Percentiles rank a stretch among this genome's conserved stretches.
These are phyloP conservation scores for Chlorociboria aeruginascens DNA, from an alignment of 495 filamentous ascomycete genomes.

Conservation along the genomic window DNA sequence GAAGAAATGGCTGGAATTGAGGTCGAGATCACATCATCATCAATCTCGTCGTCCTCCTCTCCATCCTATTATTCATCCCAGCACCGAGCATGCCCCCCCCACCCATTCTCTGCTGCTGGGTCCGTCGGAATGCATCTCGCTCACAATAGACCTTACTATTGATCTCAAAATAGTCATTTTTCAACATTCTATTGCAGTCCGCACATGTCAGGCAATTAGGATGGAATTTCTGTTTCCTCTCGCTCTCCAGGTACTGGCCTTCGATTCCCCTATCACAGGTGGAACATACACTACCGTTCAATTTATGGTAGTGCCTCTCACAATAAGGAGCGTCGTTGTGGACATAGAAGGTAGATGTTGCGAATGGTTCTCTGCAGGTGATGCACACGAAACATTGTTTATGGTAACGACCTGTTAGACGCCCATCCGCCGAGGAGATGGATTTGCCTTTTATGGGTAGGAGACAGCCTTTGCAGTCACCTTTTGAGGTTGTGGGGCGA, in stretches of 20 bases:
- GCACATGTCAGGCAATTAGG: conserved; percentile 74
- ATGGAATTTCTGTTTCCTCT: conserved; percentile 69
- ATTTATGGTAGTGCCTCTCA: conserved; percentile 82
- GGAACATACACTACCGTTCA: conserved; percentile 75
- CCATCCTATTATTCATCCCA: conserved; percentile 32
- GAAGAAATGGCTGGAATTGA: neutral
- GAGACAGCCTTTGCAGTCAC: conserved; percentile 73
- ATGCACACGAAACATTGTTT: conserved; percentile 88
- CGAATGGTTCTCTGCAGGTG: conserved; percentile 70
- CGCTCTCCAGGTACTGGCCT: conserved; percentile 87
- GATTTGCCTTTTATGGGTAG: conserved; percentile 79
- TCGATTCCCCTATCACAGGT: conserved; percentile 80
- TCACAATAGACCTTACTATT: conserved; percentile 60
- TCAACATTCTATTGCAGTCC: conserved; percentile 44
- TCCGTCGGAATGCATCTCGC: conserved; percentile 61
- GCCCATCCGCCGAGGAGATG: conserved; percentile 84
- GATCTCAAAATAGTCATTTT: conserved; percentile 53
- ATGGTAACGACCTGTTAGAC: conserved; percentile 88
- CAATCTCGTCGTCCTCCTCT: conserved; percentile 72
- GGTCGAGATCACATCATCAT: conserved; percentile 62
- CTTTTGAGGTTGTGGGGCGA: conserved; percentile 37
- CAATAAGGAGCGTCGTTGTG: conserved; percentile 79
- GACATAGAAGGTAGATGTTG: conserved; percentile 88
- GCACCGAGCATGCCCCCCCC: conserved; percentile 14
- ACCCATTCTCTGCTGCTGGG: conserved; percentile 27